Conservation (phyloP, 2,329 filamentous ascomycete species). For the Botrytis pseudocinerea region DNA sequence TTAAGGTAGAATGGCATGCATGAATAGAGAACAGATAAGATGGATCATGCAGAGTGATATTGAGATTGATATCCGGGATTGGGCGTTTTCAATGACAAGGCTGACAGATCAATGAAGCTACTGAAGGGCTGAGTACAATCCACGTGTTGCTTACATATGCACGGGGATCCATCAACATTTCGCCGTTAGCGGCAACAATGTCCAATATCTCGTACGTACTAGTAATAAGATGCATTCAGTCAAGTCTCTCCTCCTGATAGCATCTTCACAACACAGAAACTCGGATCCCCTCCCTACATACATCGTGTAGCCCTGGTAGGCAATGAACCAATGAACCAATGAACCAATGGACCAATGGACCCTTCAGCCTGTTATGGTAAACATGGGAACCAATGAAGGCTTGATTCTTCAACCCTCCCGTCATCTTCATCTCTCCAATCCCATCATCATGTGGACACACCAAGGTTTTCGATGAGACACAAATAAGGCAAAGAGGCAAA, state of each 20-base stretch:
- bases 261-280: background rate
- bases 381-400: background rate
- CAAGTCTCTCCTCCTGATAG: background rate
- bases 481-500: background rate
- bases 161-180: background rate
- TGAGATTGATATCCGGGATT: background rate
- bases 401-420: background rate
- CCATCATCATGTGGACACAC: background rate
- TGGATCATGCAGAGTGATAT: background rate
- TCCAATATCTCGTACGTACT: background rate
- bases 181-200: background rate
- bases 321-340: background rate
- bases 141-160: slow-evolving; percentile 2
- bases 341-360: background rate
- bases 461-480: background rate
- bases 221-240: background rate
- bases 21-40: background rate
- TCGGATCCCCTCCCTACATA: background rate
- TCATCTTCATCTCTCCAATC: background rate
- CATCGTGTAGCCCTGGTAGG: background rate
- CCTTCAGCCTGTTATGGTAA: background rate
- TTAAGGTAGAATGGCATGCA: slow-evolving; percentile 11
- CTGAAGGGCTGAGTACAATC: background rate
- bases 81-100: background rate
- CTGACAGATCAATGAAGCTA: slow-evolving; percentile 1